phyloP scores from a whole-genome alignment of 2,329 filamentous ascomycete genomes.

The Teratosphaeria viscida region DNA sequence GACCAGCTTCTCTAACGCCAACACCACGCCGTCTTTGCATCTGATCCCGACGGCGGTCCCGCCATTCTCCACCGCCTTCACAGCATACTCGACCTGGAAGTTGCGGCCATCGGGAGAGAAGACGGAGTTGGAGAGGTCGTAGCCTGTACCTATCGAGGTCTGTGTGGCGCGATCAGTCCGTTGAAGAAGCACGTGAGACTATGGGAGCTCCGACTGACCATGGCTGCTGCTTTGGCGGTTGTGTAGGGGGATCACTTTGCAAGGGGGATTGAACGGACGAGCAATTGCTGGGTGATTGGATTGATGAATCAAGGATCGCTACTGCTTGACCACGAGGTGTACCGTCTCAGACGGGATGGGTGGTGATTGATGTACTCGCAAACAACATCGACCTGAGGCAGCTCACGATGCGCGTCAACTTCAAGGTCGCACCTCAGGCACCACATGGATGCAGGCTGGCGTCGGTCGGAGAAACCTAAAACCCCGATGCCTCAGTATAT shows the following conservation, averaged over 20 bases:
- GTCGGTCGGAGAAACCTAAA: not conserved
- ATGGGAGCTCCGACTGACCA: constrained; percentile 14
- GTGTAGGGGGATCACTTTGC: not conserved
- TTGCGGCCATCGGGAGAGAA: constrained; percentile 98
- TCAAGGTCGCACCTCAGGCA: not conserved
- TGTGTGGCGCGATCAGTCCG: constrained; percentile 28
- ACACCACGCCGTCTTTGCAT: constrained; percentile 92
- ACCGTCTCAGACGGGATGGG: not conserved
- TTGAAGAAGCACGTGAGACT: not conserved
- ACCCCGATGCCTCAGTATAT: not conserved
- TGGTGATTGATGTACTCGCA: not conserved
- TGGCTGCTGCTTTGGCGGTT: constrained; percentile 12
- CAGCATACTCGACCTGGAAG: constrained; percentile 96
- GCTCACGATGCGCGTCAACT: not conserved
- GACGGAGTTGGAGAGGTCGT: constrained; percentile 98
- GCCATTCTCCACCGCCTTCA: constrained; percentile 97
- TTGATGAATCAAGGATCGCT: not conserved
- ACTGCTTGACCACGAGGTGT: not conserved
- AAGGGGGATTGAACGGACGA: not conserved
- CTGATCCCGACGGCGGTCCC: constrained; percentile 92
- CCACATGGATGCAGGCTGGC: too few species aligned
- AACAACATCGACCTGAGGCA: not conserved
- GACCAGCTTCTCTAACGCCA: constrained; percentile 94
- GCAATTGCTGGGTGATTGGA: not conserved
- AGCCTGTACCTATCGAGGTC: constrained; percentile 99